These are phyloP conservation scores for Trematosphaeria pertusa DNA, from an alignment of 2,329 filamentous ascomycete species.

Conservation along the genomic window DNA sequence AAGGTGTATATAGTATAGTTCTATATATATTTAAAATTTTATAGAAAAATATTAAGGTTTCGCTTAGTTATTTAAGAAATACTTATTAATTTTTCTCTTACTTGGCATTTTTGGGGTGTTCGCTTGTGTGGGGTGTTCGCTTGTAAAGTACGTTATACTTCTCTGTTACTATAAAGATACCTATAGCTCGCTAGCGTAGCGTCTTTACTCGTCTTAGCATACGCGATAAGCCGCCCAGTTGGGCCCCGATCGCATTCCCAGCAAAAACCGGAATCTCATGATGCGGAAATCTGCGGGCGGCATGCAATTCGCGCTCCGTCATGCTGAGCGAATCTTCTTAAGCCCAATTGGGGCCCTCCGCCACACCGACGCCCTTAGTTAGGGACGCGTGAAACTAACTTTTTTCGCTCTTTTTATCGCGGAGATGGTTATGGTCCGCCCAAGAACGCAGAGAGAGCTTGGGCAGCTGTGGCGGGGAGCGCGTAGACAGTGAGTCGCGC, in stretches of 20 bases:
- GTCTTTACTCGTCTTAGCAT: constrained; percentile 33
- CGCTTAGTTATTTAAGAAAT: no score
- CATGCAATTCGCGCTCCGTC: constrained; percentile 29
- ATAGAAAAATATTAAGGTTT: no score
- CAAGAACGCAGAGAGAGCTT: constrained; percentile 30
- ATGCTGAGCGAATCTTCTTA: constrained; percentile 34
- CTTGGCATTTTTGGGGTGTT: no score
- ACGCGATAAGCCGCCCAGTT: constrained; percentile 22
- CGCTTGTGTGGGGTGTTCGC: no score
- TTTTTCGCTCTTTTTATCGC: constrained; percentile 8
- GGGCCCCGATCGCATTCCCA: constrained; percentile 20
- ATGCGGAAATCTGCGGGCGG: constrained; percentile 22
- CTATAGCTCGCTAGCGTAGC: no score
- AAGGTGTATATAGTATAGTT: no score
- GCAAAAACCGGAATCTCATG: constrained; percentile 28
- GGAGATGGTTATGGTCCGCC: constrained; percentile 30
- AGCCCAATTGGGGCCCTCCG: constrained; percentile 10
- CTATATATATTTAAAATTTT: no score
- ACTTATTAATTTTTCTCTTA: no score
- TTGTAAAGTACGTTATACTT: no score
- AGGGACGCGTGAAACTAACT: no score
- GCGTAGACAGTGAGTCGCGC: constrained; percentile 34
- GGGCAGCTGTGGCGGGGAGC: constrained; percentile 36
- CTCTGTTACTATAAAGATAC: no score
- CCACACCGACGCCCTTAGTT: constrained; percentile 1